Percentiles rank a stretch among this genome's conserved stretches.
Evolutionary conservation across 192 early-diverging fungal species (phyloP).

Genomic region (Backusella luteola): DNA sequence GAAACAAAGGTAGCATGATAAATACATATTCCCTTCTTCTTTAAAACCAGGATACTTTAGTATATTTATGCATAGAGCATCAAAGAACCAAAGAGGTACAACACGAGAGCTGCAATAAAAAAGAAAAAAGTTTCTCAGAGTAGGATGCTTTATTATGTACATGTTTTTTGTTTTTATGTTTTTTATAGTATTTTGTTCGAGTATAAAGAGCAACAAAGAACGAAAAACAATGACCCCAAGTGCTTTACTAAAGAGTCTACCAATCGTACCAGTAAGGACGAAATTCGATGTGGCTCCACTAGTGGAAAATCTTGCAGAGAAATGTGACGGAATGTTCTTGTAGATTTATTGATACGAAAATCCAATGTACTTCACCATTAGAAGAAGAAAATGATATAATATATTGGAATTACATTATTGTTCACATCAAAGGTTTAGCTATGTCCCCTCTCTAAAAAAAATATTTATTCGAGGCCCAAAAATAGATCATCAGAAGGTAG

Average conservation of each 20-base stretch:
- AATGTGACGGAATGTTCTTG: not conserved
- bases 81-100: not conserved
- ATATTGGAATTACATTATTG: not conserved
- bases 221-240: not conserved
- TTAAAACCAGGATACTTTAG: not conserved
- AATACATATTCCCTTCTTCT: too few species aligned
- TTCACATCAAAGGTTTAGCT: not conserved
- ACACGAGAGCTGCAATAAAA: too few species aligned
- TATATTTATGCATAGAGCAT: not conserved
- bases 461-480: not conserved
- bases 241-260: not conserved
- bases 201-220: not conserved
- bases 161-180: not conserved
- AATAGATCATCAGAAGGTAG: not conserved
- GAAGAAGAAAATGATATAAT: not conserved
- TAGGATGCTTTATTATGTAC: not conserved
- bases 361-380: not conserved
- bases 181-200: not conserved
- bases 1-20: too few species aligned
- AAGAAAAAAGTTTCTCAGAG: not conserved
- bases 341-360: not conserved
- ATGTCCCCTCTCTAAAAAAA: not conserved
- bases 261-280: not conserved
- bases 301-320: not conserved
- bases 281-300: not conserved